Base-by-base conservation (phyloP, 768 basidiomycete genomes). In the Termitomyces sp. region DNA sequence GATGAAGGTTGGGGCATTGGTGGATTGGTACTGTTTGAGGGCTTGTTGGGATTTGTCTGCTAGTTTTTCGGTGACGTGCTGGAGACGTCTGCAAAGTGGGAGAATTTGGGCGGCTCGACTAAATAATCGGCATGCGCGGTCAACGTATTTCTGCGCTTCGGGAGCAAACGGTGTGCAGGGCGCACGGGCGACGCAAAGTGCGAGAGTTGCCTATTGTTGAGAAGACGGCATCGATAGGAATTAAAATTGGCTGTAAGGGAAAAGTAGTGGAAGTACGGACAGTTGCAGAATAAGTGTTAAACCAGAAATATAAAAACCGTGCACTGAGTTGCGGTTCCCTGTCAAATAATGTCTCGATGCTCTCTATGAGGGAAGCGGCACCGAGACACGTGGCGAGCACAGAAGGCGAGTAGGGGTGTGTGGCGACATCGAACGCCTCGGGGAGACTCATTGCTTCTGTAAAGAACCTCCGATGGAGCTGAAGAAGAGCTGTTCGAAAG, bases 281-380 rank as follows among this genome's bases (percentile, higher is more conserved):
- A 59, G 84, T 84, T 8, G 85, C 85, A 46, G 88, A 88, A 68
- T 88, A 88, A 20, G 82, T 76, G 65, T 90, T 88, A 59, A 86
- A 85, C 88, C 89, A 91, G 65, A 88, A 83, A 67, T 84, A 81
- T 69, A 87, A 78, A 63, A 88, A 86, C 33, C 89, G 79, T 54
- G 80, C 79, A 61, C 82, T 83, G 52, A 89, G 70, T 62, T 85
- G 81, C 8, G 83, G 80, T 66, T 87, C 82, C 60, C 80, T 76
- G 41, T 79, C 73, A 67, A 81, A 85, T 24, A 89, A 71, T 37
- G 74, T 76, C 61, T 84, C 80, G 18, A 88, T 70, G 2, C 81
- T 77, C 62, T 78, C 77, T 33, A 89, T 83, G 54, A 90, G 72
- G 41, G 75, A 82, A 49, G 81, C 78, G 9, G 84, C 81, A 27